Evolutionary conservation across 345 rosid genomes (phyloP).

Genomic region (Salix caprea): DNA sequence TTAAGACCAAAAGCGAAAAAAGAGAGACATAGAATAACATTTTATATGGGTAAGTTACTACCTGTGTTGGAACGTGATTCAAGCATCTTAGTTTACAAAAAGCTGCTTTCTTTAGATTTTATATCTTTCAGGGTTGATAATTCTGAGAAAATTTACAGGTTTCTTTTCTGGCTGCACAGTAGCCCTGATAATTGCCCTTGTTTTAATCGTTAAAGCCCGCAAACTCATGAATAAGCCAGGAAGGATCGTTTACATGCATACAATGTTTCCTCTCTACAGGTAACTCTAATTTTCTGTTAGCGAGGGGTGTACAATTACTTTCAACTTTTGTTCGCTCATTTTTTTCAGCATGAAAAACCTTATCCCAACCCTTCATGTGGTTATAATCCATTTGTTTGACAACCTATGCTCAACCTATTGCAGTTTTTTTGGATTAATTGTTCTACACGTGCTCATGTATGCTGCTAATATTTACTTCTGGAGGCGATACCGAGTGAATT

Average conservation of each 20-base stretch:
- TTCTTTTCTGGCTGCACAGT: constrained; percentile 49
- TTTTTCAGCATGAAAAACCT: background rate
- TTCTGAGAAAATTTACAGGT: constrained; percentile 32
- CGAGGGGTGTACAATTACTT: background rate
- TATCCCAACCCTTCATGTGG: background rate
- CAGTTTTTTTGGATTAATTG: constrained; percentile 43
- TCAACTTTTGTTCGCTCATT: background rate
- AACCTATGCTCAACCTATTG: constrained; percentile 4
- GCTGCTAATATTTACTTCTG: constrained; percentile 42
- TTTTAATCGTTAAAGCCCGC: constrained; percentile 34
- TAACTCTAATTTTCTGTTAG: constrained; percentile 6
- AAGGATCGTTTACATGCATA: constrained; percentile 40
- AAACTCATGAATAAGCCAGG: constrained; percentile 30
- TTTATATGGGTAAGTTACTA: constrained; percentile 39
- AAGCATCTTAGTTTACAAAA: background rate
- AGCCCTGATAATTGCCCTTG: constrained; percentile 47
- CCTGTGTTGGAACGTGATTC: background rate
- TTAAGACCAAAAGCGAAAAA: constrained; percentile 49
- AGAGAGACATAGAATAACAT: constrained; percentile 56
- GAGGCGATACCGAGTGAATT: constrained; percentile 45
- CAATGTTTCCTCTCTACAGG: constrained; percentile 67
- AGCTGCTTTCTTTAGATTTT: background rate
- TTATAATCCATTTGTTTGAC: background rate
- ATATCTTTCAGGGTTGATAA: background rate
- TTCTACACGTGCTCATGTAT: constrained; percentile 40